Percentiles rank a stretch among this genome's conserved stretches.
Evolutionary conservation across 1,139 yeast genomes (phyloP).

Genomic region (Yamadazyma friedrichii): DNA sequence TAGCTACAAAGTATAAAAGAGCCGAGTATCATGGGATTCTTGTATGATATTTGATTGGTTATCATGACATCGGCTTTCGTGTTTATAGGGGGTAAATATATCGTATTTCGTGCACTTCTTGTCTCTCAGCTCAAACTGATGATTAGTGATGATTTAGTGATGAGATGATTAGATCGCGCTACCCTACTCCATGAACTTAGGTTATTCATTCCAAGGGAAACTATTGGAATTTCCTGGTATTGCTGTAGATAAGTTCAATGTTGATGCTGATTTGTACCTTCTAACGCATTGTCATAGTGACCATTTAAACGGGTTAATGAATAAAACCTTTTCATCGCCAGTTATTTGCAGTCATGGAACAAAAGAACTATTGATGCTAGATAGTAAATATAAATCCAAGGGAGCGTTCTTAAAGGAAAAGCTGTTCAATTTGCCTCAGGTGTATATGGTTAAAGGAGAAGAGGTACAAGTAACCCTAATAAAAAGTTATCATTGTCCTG

Average conservation of each 20-base stretch:
- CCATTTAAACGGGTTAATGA: constrained; percentile 51
- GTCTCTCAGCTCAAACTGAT: too few species aligned
- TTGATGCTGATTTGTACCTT: constrained; percentile 27
- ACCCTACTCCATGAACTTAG: neutral
- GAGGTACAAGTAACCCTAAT: constrained; percentile 26
- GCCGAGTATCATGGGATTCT: constrained; percentile 79
- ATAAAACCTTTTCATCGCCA: constrained; percentile 35
- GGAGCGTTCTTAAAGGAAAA: constrained; percentile 21
- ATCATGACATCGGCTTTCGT: too few species aligned
- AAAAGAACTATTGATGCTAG: constrained; percentile 27
- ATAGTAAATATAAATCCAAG: constrained; percentile 23
- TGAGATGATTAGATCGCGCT: neutral
- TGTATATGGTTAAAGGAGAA: constrained; percentile 13
- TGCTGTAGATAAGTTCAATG: constrained; percentile 45
- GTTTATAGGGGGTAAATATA: too few species aligned
- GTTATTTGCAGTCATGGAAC: constrained; percentile 55
- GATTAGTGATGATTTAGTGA: neutral
- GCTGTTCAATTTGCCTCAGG: constrained; percentile 27
- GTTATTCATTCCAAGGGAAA: constrained; percentile 23
- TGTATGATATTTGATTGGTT: constrained; percentile 33
- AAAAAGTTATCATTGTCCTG: constrained; percentile 61
- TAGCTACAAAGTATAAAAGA: constrained; percentile 52
- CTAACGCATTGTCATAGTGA: constrained; percentile 60
- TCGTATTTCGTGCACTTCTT: too few species aligned
- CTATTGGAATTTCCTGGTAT: constrained; percentile 36